These are phyloP conservation scores for Alternaria arborescens DNA, from an alignment of 2,329 filamentous ascomycete species.

Conservation along the genomic window DNA sequence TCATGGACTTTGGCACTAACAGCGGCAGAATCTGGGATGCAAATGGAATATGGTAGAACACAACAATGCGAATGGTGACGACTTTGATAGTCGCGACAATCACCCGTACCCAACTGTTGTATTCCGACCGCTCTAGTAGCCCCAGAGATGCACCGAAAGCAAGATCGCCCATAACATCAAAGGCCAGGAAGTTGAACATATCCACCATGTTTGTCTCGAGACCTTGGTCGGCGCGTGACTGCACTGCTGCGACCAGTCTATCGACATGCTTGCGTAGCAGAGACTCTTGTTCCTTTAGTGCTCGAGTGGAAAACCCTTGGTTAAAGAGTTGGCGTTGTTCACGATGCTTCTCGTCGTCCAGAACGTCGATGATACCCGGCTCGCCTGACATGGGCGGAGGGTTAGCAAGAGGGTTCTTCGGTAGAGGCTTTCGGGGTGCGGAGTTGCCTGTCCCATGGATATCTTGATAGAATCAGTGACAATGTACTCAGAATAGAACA, in stretches of 20 bases:
- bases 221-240: constrained; percentile 5
- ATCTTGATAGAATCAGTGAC: not conserved
- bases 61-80: constrained; percentile 7
- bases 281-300: constrained; percentile 12
- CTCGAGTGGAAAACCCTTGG: constrained; percentile 11
- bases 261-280: constrained; percentile 11
- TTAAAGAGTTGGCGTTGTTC: constrained; percentile 15
- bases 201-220: constrained; percentile 9
- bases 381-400: constrained; percentile 14
- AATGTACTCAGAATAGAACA: not conserved
- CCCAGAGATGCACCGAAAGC: constrained; percentile 11
- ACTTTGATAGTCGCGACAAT: constrained; percentile 12
- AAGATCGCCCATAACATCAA: constrained; percentile 10
- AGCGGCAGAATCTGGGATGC: constrained; percentile 11
- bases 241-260: constrained; percentile 10
- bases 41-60: constrained; percentile 11
- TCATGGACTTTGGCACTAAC: constrained; percentile 12
- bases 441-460: constrained; percentile 7
- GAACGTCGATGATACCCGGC: constrained; percentile 9
- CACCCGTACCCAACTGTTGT: constrained; percentile 7
- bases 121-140: constrained; percentile 5
- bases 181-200: constrained; percentile 12
- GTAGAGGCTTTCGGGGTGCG: constrained; percentile 9
- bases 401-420: constrained; percentile 10
- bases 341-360: constrained; percentile 15